phyloP scores from a whole-genome alignment of 2,329 filamentous ascomycete genomes.

The Aspergillus sp. region DNA sequence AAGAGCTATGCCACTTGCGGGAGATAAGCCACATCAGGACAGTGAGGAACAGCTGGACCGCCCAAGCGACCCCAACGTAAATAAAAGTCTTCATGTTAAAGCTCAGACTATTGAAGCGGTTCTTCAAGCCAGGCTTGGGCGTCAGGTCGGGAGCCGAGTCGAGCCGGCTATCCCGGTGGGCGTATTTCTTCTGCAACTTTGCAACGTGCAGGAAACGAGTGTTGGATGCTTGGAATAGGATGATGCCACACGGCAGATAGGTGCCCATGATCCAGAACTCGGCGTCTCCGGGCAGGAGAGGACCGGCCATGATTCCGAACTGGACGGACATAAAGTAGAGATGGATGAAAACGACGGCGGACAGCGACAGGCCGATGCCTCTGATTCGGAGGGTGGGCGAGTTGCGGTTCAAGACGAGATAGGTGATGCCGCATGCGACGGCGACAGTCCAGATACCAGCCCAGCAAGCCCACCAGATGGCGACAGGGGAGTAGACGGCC shows the following conservation, averaged over 20 bases:
- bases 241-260: conserved; percentile 61
- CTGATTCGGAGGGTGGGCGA: conserved; percentile 34
- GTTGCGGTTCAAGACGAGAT: conserved; percentile 27
- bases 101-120: conserved; percentile 18
- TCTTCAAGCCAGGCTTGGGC: conserved; percentile 12
- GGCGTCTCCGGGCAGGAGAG: conserved; percentile 44
- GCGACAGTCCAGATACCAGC: conserved; percentile 28
- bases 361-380: conserved; percentile 32
- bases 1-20: conserved; percentile 57
- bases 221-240: conserved; percentile 62
- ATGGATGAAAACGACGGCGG: conserved; percentile 33
- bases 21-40: conserved; percentile 60
- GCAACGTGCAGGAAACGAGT: conserved; percentile 57
- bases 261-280: conserved; percentile 61
- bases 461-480: conserved; percentile 25
- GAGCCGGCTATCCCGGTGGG: conserved; percentile 11
- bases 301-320: conserved; percentile 30
- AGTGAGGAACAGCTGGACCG: conserved; percentile 53
- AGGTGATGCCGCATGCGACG: conserved; percentile 24
- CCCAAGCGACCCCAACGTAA: conserved; percentile 52
- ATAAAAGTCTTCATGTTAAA: conserved; percentile 20
- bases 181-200: conserved; percentile 48
- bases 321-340: conserved; percentile 33
- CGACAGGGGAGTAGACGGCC: conserved; percentile 15
- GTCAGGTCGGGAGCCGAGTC: conserved; percentile 4